Conservation (phyloP, 768 basidiomycete species). For the Russula compacta region DNA sequence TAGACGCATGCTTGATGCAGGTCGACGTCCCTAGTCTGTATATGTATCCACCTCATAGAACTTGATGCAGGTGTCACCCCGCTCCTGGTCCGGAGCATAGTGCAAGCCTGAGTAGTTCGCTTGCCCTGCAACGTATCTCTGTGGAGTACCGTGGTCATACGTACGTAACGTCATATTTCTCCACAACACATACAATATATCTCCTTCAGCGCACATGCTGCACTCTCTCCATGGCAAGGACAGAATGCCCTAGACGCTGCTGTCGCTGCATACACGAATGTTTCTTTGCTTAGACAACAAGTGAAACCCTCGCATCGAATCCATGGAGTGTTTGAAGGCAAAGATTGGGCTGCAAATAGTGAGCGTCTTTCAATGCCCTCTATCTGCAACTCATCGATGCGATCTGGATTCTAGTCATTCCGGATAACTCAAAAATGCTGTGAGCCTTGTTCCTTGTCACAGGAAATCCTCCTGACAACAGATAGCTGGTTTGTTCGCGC, state of each 20-base stretch:
- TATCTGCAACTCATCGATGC: background rate
- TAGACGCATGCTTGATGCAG: constrained; percentile 72
- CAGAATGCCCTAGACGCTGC: constrained; percentile 79
- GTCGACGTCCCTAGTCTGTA: constrained; percentile 10
- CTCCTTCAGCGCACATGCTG: constrained; percentile 57
- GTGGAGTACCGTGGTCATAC: constrained; percentile 70
- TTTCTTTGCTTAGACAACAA: constrained; percentile 76
- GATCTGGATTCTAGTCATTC: constrained; percentile 48
- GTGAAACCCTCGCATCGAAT: constrained; percentile 67
- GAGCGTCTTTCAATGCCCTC: constrained; percentile 20
- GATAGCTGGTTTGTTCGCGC: constrained; percentile 65
- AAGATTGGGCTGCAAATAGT: constrained; percentile 71
- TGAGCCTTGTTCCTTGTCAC: constrained; percentile 26
- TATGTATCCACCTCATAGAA: background rate
- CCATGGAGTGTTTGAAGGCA: constrained; percentile 71
- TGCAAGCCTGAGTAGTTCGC: constrained; percentile 52
- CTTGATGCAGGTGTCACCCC: constrained; percentile 59
- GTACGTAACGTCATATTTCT: constrained; percentile 29
- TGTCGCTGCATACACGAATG: constrained; percentile 73
- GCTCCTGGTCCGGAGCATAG: constrained; percentile 67
- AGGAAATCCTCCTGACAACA: background rate
- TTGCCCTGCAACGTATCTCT: constrained; percentile 50
- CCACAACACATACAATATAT: background rate
- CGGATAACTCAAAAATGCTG: constrained; percentile 70
- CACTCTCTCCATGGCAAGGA: constrained; percentile 78